These are phyloP conservation scores for Discostella pseudostelligera DNA, from an alignment of 108 stramenopile genomes.

Conservation along the genomic window DNA sequence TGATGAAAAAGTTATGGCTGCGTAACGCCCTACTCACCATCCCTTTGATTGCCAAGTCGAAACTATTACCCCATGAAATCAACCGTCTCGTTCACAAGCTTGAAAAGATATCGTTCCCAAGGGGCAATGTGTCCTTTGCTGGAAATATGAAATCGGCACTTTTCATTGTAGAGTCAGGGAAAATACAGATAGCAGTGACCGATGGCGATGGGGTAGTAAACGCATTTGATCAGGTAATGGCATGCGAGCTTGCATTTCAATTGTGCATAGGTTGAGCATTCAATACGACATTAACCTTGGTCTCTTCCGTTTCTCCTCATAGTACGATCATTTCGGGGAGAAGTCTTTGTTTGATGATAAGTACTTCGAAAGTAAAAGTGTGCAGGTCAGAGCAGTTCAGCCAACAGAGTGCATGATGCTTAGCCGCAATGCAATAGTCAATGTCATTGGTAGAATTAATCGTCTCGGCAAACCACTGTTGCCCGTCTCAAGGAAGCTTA, in stretches of 20 bases:
- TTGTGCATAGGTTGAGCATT: neutral
- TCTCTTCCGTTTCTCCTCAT: neutral
- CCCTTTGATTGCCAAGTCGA: constrained; percentile 41
- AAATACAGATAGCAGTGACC: constrained; percentile 32
- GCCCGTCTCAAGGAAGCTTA: constrained; percentile 36
- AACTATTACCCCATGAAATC: constrained; percentile 40
- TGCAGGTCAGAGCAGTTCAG: constrained; percentile 28
- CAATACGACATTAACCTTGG: neutral
- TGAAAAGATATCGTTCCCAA: constrained; percentile 23
- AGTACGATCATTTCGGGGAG: constrained; percentile 36
- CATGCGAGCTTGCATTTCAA: neutral
- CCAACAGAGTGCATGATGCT: constrained; percentile 37
- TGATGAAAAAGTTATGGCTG: constrained; percentile 36
- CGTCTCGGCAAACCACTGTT: constrained; percentile 28
- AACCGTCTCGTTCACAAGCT: constrained; percentile 39
- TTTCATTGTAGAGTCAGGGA: constrained; percentile 30
- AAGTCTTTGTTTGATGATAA: constrained; percentile 29
- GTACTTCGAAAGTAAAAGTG: constrained; percentile 23
- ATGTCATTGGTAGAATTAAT: constrained; percentile 37
- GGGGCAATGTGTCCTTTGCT: constrained; percentile 23
- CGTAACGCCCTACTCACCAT: constrained; percentile 34
- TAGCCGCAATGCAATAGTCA: constrained; percentile 27
- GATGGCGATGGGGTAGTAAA: constrained; percentile 38
- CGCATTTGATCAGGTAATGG: constrained; percentile 5
- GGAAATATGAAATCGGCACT: constrained; percentile 40